Conservation (phyloP, 2,329 filamentous ascomycete genomes). For the Pyrenochaeta sp. region DNA sequence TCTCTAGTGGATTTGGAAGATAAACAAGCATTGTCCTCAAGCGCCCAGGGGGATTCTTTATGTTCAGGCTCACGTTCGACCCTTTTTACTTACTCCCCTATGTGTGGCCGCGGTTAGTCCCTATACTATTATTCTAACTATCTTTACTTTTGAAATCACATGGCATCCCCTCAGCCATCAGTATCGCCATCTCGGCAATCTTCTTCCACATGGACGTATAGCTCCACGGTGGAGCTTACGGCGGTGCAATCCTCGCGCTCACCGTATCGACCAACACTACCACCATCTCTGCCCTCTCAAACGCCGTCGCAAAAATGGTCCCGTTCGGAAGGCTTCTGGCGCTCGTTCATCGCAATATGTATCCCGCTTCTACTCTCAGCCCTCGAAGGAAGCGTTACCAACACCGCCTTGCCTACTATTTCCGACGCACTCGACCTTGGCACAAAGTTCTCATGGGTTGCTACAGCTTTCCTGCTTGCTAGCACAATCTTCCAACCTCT, state of each 20-base stretch:
- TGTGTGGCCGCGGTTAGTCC: no score
- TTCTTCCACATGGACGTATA: neutral
- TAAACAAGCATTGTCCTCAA: no score
- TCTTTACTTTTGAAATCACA: no score
- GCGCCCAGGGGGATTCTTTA: no score
- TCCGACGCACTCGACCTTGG: constrained; percentile 33
- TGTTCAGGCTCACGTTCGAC: no score
- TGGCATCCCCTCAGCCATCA: no score
- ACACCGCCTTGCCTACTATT: constrained; percentile 55
- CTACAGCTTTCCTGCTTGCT: constrained; percentile 38
- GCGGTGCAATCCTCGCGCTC: no score
- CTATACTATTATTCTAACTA: no score
- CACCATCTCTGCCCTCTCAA: constrained; percentile 7
- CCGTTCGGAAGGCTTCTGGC: constrained; percentile 38
- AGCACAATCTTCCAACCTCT: constrained; percentile 59
- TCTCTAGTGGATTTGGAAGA: no score
- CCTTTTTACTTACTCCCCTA: no score
- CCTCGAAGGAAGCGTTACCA: constrained; percentile 51
- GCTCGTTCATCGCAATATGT: constrained; percentile 40
- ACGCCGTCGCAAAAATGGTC: constrained; percentile 19
- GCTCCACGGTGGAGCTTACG: neutral
- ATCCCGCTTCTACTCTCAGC: constrained; percentile 44
- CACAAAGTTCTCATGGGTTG: constrained; percentile 36
- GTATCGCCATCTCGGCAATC: no score
- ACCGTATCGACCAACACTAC: constrained; percentile 6